A percentile compares a stretch with the other conserved stretches of the same genome.
Conservation (phyloP, 352 stramenopile species). For the Globisporangium paddicum region DNA sequence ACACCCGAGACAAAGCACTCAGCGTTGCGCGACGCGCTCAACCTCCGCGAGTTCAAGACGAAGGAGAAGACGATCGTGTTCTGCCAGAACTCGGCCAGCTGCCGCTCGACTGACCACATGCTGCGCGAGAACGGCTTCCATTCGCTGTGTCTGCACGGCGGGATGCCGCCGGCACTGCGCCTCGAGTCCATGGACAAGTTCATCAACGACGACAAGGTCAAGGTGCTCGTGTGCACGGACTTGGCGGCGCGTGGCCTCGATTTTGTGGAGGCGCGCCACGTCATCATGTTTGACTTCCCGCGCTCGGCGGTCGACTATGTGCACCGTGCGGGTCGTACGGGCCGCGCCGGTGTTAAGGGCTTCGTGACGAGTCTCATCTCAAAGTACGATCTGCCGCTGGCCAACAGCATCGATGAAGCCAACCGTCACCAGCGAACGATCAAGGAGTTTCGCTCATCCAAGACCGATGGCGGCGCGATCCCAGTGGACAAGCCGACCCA, state of each 20-base stretch:
- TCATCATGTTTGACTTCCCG: slow-evolving; percentile 94
- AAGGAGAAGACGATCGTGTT: slow-evolving; percentile 69
- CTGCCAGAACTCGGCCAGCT: slow-evolving; percentile 66
- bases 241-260: slow-evolving; percentile 91
- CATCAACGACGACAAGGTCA: slow-evolving; percentile 25
- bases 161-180: slow-evolving; percentile 57
- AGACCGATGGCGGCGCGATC: slow-evolving; percentile 15
- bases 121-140: slow-evolving; percentile 69
- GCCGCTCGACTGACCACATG: slow-evolving; percentile 79
- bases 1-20: slow-evolving; percentile 64
- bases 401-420: slow-evolving; percentile 59
- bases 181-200: slow-evolving; percentile 61
- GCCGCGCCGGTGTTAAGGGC: slow-evolving; percentile 48
- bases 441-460: slow-evolving; percentile 34
- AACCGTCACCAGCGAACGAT: slow-evolving; percentile 54
- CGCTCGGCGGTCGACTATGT: slow-evolving; percentile 92
- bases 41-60: slow-evolving; percentile 27
- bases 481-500: slow-evolving; percentile 7
- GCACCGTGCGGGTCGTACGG: slow-evolving; percentile 82
- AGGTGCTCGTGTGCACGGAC: slow-evolving; percentile 92
- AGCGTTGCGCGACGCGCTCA: slow-evolving; percentile 52
- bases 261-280: slow-evolving; percentile 82
- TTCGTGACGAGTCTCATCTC: slow-evolving; percentile 76
- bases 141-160: slow-evolving; percentile 65
- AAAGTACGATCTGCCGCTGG: slow-evolving; percentile 60